Base-by-base conservation (phyloP, 305 asterid genomes). In the Solanum hybrid region DNA sequence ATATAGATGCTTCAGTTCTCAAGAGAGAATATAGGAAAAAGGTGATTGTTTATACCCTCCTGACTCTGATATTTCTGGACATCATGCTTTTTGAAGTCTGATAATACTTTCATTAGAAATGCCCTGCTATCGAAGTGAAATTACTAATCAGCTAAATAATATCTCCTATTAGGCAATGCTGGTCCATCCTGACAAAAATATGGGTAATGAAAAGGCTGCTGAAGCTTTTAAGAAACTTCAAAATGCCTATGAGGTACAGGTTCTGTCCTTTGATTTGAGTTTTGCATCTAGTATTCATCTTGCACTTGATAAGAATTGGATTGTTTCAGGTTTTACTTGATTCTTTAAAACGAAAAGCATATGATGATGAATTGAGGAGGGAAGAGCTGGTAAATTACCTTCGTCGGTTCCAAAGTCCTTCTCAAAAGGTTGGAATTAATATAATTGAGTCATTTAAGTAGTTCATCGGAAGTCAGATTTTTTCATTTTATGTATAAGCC, bases 161-260 rank as follows among this genome's bases (percentile, higher is more conserved):
- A 88, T 92, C 90, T 85, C 39, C 93, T 92, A 33, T 92, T 90
- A 97, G 99, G 99, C 99, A 91, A 97, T 97, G 98, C 96, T 97
- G 91, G 99, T 97, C 73, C 99, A 97, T 93, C 99, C 99, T 83
- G 99, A 97, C 93, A 97, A 97, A 94, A 97, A 97, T 92, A 95
- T 97, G 98, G 98, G 99, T 77, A 95, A 97, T 86, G 99, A 95
- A 92, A 96, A 92, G 93, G 98, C 99, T 91, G 99, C 94, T 33
- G 99, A 97, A 92, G 99, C 99, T 92, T 97, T 97, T 93, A 94
- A 95, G 95, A 96, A 96, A 92, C 99, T 97, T 92, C 99, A 97
- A 93, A 97, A 96, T 90, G 99, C 99, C 90, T 97, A 97, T 84
- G 99, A 97, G 98, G 99, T 92, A 69, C 78, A 36, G 90, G 37